Evolutionary conservation across 2,329 filamentous ascomycete genomes (phyloP), one percentile per base, ranked within the genome.

Genomic region (Trichoderma asperellum): DNA sequence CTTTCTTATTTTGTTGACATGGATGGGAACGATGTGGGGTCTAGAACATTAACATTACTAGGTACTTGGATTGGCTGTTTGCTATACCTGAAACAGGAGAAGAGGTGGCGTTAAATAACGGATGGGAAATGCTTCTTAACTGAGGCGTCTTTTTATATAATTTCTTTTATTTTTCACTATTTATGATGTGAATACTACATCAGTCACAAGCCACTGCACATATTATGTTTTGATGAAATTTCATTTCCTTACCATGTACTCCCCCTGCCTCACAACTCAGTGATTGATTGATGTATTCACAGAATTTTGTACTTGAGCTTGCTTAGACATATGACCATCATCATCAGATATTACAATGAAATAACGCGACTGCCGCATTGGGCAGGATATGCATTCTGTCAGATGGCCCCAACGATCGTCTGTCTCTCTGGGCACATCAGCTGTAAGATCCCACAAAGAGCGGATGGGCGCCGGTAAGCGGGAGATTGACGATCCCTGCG

Each of bases 101-200:
- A 32, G 63, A 66, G 14, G 40, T 58, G 63, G 63, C 63, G 63
- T 66, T 66, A 37, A 58, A 66, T 49, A 34, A 58, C 29, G 63
- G 63, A 58, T 58, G 63, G 63, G 52, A 66, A 43, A 52, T 58
- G 29, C 53, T 35, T 49, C 24, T 37, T 24, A 43, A 37, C 35
- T 37, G 56, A 40, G 35, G 16, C 52, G 71, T 60, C 62, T 35
- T 71, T 71, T 67, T 53, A 69, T 73, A n/a, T 34, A 18, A 29
- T 21, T 52, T 72, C 64, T 72, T 73, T 53, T 35, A 65, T 69
- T 70, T 29, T 21, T 8, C 43, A 53, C 70, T 63, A 71, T 74
- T 73, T 49, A 75, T 67, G 73, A 77, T 73, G 73, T 75, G 75
- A 72, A 75, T 75, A 72, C 43, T 74, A 73, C 35, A 58, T 49